Conservation (phyloP, 179 eudicot species). For the Heliamphora pulchella region DNA sequence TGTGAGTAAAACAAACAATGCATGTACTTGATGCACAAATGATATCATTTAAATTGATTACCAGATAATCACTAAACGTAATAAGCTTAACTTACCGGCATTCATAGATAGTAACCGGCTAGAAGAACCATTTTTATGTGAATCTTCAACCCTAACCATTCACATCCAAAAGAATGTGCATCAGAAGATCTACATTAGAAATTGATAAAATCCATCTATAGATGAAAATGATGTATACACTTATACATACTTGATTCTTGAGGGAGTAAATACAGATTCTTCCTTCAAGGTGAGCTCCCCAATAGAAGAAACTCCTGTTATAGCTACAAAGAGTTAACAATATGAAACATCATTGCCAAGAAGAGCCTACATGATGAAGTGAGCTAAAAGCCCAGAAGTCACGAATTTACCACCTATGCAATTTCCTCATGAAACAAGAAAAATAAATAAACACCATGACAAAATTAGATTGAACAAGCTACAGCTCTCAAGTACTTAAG, state of each 20-base stretch:
- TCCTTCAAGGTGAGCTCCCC: constrained; percentile 44
- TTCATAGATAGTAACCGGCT: constrained; percentile 39
- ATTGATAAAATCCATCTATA: constrained; percentile 1
- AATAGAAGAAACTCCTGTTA: constrained; percentile 33
- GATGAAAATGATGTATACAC: constrained; percentile 23
- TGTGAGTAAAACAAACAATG: not conserved
- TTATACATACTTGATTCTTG: constrained; percentile 48
- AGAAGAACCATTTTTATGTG: constrained; percentile 44
- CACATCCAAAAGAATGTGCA: constrained; percentile 11
- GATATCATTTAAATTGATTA: not conserved
- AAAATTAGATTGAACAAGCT: constrained; percentile 6
- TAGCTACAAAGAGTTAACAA: constrained; percentile 13
- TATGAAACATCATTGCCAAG: not conserved
- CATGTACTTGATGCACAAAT: not conserved
- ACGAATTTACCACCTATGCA: not conserved
- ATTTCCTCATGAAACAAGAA: not conserved
- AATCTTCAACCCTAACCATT: constrained; percentile 43
- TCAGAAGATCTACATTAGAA: constrained; percentile 8
- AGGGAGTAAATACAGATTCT: constrained; percentile 51
- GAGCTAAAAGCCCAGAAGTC: not conserved
- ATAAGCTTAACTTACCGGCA: constrained; percentile 26
- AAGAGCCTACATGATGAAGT: not conserved
- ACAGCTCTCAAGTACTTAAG: not conserved
- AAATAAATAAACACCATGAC: not conserved
- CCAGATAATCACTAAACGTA: not conserved